These are phyloP conservation scores for Plenodomus biglobosus DNA, from an alignment of 2,329 filamentous ascomycete genomes.

Conservation along the genomic window DNA sequence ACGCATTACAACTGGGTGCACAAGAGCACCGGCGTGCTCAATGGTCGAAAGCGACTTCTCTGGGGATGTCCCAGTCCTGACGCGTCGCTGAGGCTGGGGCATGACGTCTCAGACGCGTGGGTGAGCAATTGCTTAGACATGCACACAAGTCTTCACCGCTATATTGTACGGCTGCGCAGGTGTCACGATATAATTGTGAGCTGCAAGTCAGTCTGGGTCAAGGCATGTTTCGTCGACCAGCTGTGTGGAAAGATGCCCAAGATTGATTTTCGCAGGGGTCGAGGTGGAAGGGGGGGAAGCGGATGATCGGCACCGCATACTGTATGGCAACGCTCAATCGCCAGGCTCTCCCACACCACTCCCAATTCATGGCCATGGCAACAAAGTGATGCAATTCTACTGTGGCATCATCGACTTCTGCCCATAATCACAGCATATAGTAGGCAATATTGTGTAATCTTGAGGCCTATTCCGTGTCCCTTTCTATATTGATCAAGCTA, in stretches of 20 bases:
- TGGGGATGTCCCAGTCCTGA: background rate
- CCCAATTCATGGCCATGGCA: background rate
- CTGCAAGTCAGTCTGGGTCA: background rate
- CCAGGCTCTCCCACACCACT: background rate
- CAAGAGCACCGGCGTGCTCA: background rate
- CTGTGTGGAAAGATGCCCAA: background rate
- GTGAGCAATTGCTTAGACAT: background rate
- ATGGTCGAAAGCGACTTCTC: background rate
- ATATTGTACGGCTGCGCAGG: too few species aligned
- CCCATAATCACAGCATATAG: background rate
- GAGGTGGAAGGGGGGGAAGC: background rate
- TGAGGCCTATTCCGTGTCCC: conserved; percentile 10
- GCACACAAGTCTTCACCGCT: too few species aligned
- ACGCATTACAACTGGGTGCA: background rate
- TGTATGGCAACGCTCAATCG: too few species aligned
- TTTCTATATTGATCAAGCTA: conserved; percentile 19
- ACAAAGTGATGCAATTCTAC: background rate
- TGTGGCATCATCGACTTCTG: background rate
- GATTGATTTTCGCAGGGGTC: background rate
- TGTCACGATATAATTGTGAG: background rate
- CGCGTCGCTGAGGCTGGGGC: background rate
- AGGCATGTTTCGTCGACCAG: too few species aligned
- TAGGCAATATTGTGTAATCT: background rate
- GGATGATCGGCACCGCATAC: background rate
- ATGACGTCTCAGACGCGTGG: background rate